Percentiles rank a stretch among this genome's conserved stretches.
These are phyloP conservation scores for Collybia sp. DNA, from an alignment of 768 basidiomycete species.

Conservation along the genomic window DNA sequence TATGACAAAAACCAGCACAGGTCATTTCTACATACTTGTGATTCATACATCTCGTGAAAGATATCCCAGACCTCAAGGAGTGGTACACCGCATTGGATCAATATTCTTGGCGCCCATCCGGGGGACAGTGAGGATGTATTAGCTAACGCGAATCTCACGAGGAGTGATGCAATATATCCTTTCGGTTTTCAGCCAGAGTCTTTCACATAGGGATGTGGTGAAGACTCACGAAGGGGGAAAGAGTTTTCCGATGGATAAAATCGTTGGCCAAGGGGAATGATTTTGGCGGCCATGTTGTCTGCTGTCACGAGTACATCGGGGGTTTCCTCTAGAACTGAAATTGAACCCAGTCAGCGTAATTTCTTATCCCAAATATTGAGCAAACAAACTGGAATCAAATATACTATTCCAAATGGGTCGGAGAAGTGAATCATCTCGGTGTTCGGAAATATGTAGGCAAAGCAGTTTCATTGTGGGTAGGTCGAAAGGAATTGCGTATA, in stretches of 20 bases:
- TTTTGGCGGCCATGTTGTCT: constrained; percentile 57
- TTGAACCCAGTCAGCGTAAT: neutral
- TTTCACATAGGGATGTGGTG: neutral
- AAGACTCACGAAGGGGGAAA: constrained; percentile 77
- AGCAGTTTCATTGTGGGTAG: constrained; percentile 81
- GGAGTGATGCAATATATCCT: constrained; percentile 75
- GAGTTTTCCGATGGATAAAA: constrained; percentile 91
- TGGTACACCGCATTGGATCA: constrained; percentile 80
- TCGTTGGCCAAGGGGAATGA: constrained; percentile 73
- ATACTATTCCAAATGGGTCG: constrained; percentile 87
- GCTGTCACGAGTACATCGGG: constrained; percentile 48
- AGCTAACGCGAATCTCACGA: constrained; percentile 70
- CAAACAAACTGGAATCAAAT: constrained; percentile 65
- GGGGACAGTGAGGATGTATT: constrained; percentile 52
- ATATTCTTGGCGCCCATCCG: constrained; percentile 80
- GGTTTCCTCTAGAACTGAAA: constrained; percentile 51
- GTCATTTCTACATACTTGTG: constrained; percentile 53
- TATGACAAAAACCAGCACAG: neutral
- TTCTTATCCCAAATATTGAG: neutral
- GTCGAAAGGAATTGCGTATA: constrained; percentile 84
- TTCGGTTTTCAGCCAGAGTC: constrained; percentile 3
- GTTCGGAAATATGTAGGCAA: constrained; percentile 91
- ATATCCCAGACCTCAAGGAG: constrained; percentile 82
- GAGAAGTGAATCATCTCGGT: constrained; percentile 78
- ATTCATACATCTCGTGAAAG: constrained; percentile 83